A percentile compares a stretch with the other conserved stretches of the same genome.
phyloP scores from a whole-genome alignment of 164 flowering plant species.

The Brasenia schreberi region DNA sequence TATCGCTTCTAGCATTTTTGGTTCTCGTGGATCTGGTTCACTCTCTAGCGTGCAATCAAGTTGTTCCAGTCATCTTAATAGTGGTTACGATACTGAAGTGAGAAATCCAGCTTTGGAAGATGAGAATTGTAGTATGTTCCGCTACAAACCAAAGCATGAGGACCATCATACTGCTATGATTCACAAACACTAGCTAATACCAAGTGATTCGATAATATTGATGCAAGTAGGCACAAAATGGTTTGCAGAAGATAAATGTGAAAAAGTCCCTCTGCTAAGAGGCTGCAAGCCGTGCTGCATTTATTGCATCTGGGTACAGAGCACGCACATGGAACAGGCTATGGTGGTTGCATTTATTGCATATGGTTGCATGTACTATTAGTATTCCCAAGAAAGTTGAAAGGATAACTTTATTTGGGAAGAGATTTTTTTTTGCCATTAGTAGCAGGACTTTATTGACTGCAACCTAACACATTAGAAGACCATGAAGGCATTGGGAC shows the following conservation, averaged over 20 bases:
- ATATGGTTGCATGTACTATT: too few relatives aligned
- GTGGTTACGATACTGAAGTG: neutral
- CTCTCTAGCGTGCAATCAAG: slow-evolving; percentile 12
- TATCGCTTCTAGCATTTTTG: slow-evolving; percentile 41
- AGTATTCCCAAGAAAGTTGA: too few relatives aligned
- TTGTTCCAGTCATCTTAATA: slow-evolving; percentile 1
- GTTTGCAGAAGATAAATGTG: slow-evolving; percentile 13
- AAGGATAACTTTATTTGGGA: too few relatives aligned
- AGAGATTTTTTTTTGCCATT: too few relatives aligned
- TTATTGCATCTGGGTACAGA: too few relatives aligned
- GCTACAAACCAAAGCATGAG: slow-evolving; percentile 12
- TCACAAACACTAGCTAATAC: slow-evolving; percentile 7
- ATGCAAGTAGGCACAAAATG: slow-evolving; percentile 6
- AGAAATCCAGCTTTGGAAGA: slow-evolving; percentile 9
- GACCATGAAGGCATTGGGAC: too few relatives aligned
- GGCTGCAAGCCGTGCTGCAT: neutral
- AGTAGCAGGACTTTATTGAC: too few relatives aligned
- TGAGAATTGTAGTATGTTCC: slow-evolving; percentile 9
- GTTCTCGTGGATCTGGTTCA: slow-evolving; percentile 30
- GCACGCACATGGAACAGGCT: too few relatives aligned
- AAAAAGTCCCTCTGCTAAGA: neutral
- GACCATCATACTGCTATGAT: slow-evolving; percentile 14
- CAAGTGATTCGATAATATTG: slow-evolving; percentile 11
- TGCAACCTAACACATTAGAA: too few relatives aligned
- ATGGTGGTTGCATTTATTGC: too few relatives aligned